Evolutionary conservation across 768 basidiomycete genomes (phyloP), one percentile per base, ranked within the genome.

Genomic region (Suillus paluster): DNA sequence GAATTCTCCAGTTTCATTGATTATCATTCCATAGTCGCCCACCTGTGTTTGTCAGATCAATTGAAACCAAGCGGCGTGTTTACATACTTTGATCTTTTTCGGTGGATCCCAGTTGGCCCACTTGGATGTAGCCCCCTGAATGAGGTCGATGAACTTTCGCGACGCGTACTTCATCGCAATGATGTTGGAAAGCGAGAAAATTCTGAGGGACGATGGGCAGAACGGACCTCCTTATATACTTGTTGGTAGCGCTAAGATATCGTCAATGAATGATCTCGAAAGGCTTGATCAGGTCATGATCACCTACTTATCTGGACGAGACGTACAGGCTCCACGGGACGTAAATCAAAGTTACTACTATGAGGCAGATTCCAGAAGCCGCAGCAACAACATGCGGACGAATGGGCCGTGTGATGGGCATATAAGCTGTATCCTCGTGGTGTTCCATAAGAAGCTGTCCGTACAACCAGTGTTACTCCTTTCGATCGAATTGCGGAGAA

Each of bases 41-140:
- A 73, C 71, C 71, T 72, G 53, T n/a, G 17, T 5, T 10, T 33
- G 50, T 58, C 46, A 36, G 38, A 52, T 57, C 30, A 49, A 38
- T 12, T 33, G 12, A 27, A 8, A 57, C n/a, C 19, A 10, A 45
- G 15, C 15, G 10, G 8, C 15, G 9, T 17, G 5, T 38, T 8
- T 11, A 66, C 69, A 54, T 15, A 78, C 78, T 66, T 67, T 59
- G 42, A 79, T 63, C 7, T 67, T 66, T 49, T 66, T 68, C 48
- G 74, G 72, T 0, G 77, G 78, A 21, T 78, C 75, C 76, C 75
- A 79, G 63, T 73, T 78, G 52, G 66, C 76, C 77, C 76, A 79
- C 63, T 78, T 78, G 5, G 76, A 73, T 27, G 75, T 71, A 5
- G 50, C 64, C 0, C 60, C 46, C 1, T 34, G 69, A 48, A 78